phyloP scores from a whole-genome alignment of 2,329 filamentous ascomycete genomes.

The Diaporthe helianthi region DNA sequence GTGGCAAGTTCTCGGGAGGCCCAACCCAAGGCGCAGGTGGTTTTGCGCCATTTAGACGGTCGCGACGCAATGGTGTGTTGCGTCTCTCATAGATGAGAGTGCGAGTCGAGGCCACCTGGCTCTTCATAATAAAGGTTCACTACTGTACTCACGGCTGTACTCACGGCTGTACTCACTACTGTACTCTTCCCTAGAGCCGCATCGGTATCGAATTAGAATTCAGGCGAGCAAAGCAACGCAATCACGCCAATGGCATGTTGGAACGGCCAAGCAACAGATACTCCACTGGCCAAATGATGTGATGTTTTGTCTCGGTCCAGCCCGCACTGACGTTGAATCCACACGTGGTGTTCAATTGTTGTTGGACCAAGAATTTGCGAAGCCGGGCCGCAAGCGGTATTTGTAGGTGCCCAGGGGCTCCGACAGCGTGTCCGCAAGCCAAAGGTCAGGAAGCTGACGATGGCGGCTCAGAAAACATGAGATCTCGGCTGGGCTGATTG shows the following conservation, averaged over 20 bases:
- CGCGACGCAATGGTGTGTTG: background rate
- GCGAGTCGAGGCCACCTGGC: background rate
- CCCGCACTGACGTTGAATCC: constrained; percentile 26
- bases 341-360: constrained; percentile 29
- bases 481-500: constrained; percentile 26
- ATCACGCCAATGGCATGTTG: constrained; percentile 32
- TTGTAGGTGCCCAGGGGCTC: constrained; percentile 25
- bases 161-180: no score
- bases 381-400: constrained; percentile 11
- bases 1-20: background rate
- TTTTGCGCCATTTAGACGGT: background rate
- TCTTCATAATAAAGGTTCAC: constrained; percentile 11
- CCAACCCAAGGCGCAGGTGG: background rate
- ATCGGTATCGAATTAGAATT: constrained; percentile 22
- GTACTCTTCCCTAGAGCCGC: no score
- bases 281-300: constrained; percentile 33
- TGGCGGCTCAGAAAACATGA: constrained; percentile 32
- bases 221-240: constrained; percentile 34
- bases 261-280: constrained; percentile 25
- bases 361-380: constrained; percentile 22
- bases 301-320: constrained; percentile 32
- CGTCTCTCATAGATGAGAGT: background rate
- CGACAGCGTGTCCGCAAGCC: constrained; percentile 32
- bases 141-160: no score
- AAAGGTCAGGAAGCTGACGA: constrained; percentile 22